Evolutionary conservation across 495 filamentous ascomycete species (phyloP), one percentile per base, ranked within the genome.

Genomic region (Hypoxylon perforatum): DNA sequence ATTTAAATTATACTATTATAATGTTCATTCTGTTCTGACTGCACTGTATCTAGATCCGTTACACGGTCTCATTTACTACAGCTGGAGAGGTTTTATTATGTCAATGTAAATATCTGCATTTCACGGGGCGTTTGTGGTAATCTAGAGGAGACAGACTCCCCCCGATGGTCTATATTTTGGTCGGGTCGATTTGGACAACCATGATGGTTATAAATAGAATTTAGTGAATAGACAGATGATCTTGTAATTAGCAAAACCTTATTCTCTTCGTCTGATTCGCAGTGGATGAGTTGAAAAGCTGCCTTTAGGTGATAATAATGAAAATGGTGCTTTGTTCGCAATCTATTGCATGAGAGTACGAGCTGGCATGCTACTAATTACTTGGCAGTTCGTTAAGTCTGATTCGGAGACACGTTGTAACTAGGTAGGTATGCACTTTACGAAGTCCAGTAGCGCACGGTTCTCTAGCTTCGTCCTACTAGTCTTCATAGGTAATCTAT

Each of bases 61-160:
- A 25, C 45, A 28, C 15, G 45, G 42, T 5, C 22, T 12, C 39
- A 25, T 41, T 35, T 50, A 39, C 17, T 35, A 28, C 30, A 10
- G 19, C n/a, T 23, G 46, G 42, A 19, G 33, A 39, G n/a, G 11
- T 46, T 51, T 41, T 45, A 12, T 57, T 48, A 1, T 33, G 2
- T 9, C 3, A 33, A 33, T 57, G 52, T 63, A 63, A 33, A 45
- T 36, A 45, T 44, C 10, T 30, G 52, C 61, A 57, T 63, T 35
- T 35, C 19, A 42, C 25, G 25, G 17, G 55, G 62, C 46, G 62
- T 65, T 58, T 19, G 21, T 47, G 39, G 54, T 35, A 2, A 41
- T 39, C 52, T 49, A 30, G 39, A 53, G 36, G 30, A 9, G 30
- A 10, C 47, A 47, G 35, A 57, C 10, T 12, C 42, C 18, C 28